A percentile compares a stretch with the other conserved stretches of the same genome.
These are phyloP conservation scores for Sapria himalayana DNA, from an alignment of 345 rosid genomes.

Conservation along the genomic window DNA sequence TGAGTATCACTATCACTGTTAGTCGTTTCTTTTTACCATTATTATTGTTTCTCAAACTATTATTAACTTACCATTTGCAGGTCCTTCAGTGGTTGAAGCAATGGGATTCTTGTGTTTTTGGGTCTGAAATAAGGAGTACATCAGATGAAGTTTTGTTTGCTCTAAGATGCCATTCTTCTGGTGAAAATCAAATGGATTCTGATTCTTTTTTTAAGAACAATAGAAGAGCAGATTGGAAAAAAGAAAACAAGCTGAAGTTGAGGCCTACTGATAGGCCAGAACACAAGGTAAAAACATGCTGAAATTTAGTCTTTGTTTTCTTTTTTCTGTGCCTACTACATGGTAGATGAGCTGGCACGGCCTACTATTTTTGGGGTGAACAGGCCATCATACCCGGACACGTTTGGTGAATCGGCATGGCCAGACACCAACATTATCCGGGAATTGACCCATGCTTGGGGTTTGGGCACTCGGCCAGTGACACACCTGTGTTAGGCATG, in stretches of 20 bases:
- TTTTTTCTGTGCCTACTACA: too few relatives aligned
- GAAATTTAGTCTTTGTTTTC: too few relatives aligned
- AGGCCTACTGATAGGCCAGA: constrained; percentile 55
- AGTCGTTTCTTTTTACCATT: background rate
- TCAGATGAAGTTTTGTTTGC: constrained; percentile 70
- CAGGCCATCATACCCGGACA: too few relatives aligned
- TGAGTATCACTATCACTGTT: too few relatives aligned
- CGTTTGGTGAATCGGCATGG: too few relatives aligned
- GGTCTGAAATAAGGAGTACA: constrained; percentile 82
- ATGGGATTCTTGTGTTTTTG: constrained; percentile 96
- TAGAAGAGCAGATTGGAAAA: constrained; percentile 25
- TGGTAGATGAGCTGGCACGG: too few relatives aligned
- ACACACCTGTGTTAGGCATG: too few relatives aligned
- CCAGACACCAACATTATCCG: too few relatives aligned
- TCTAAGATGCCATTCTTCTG: constrained; percentile 62
- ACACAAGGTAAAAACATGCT: too few relatives aligned
- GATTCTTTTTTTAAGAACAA: constrained; percentile 31
- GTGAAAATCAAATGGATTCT: constrained; percentile 29
- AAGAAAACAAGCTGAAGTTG: constrained; percentile 32
- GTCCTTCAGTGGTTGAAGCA: constrained; percentile 90
- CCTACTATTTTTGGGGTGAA: too few relatives aligned
- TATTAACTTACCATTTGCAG: constrained; percentile 18
- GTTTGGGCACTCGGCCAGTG: too few relatives aligned
- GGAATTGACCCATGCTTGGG: too few relatives aligned
- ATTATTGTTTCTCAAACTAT: constrained; percentile 1